Evolutionary conservation across 2,329 filamentous ascomycete species (phyloP).

Genomic region (Paraphaeosphaeria sporulosa): DNA sequence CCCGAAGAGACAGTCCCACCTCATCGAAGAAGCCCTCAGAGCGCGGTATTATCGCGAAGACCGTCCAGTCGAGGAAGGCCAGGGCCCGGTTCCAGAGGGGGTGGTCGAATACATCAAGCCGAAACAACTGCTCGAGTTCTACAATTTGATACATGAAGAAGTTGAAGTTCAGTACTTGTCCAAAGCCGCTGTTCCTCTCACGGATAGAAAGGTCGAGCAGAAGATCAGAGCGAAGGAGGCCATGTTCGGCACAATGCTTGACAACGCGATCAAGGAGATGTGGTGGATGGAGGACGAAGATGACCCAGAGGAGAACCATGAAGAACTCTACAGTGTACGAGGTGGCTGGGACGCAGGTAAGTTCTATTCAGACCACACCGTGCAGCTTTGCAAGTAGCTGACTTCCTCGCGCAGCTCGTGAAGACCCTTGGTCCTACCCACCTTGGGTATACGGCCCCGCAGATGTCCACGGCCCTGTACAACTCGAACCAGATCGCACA

Average conservation of each 20-base stretch:
- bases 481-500: constrained; percentile 2
- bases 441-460: constrained; percentile 3
- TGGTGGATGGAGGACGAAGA: neutral
- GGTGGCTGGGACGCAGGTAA: neutral
- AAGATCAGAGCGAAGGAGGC: neutral
- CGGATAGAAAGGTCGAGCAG: neutral
- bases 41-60: neutral
- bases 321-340: neutral
- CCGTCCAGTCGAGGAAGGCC: neutral
- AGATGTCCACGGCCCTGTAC: neutral
- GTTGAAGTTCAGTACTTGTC: neutral
- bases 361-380: neutral
- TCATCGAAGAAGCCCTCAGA: neutral
- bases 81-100: neutral
- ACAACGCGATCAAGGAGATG: constrained; percentile 4
- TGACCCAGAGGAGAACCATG: neutral
- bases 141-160: neutral
- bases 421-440: neutral
- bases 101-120: constrained; percentile 1
- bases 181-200: neutral
- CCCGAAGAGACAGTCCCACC: neutral
- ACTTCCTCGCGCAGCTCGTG: neutral
- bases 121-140: constrained; percentile 1
- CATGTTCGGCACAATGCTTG: neutral
- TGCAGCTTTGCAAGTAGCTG: neutral